phyloP scores from a whole-genome alignment of 176 grass and related monocot genomes.

The Thalia dealbata region DNA sequence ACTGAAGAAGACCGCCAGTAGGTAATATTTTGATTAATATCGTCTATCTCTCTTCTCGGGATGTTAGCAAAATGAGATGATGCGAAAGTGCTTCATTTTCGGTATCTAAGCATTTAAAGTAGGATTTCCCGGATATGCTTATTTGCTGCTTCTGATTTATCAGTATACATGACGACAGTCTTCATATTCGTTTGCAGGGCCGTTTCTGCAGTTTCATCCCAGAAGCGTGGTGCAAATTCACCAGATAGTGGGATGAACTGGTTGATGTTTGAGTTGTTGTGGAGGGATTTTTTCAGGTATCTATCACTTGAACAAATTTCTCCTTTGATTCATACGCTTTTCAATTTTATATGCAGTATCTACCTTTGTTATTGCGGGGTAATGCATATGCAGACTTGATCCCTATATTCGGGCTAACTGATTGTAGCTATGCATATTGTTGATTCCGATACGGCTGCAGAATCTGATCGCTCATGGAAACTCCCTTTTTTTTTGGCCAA shows the following conservation, averaged over 20 bases:
- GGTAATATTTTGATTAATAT: constrained; percentile 25
- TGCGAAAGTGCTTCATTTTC: neutral
- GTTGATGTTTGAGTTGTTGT: constrained; percentile 95
- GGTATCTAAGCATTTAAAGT: neutral
- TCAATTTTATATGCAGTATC: too few relatives aligned
- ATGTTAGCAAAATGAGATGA: neutral
- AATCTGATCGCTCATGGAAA: too few relatives aligned
- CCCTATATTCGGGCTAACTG: too few relatives aligned
- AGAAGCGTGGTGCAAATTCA: constrained; percentile 29
- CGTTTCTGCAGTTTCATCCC: constrained; percentile 32
- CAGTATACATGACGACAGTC: neutral
- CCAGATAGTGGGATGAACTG: constrained; percentile 78
- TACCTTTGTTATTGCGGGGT: too few relatives aligned
- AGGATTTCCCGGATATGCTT: neutral
- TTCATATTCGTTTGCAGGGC: constrained; percentile 35
- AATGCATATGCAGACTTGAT: too few relatives aligned
- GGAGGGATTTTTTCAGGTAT: constrained; percentile 99
- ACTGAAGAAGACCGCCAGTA: constrained; percentile 76
- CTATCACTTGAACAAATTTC: constrained; percentile 12
- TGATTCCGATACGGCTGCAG: too few relatives aligned
- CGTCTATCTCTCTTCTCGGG: neutral
- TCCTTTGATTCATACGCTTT: neutral
- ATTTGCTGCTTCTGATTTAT: neutral
- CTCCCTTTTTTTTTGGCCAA: too few relatives aligned
- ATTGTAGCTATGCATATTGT: too few relatives aligned